These are phyloP conservation scores for Papilionanthe hybrid DNA, from an alignment of 116 monocot species.

Conservation along the genomic window DNA sequence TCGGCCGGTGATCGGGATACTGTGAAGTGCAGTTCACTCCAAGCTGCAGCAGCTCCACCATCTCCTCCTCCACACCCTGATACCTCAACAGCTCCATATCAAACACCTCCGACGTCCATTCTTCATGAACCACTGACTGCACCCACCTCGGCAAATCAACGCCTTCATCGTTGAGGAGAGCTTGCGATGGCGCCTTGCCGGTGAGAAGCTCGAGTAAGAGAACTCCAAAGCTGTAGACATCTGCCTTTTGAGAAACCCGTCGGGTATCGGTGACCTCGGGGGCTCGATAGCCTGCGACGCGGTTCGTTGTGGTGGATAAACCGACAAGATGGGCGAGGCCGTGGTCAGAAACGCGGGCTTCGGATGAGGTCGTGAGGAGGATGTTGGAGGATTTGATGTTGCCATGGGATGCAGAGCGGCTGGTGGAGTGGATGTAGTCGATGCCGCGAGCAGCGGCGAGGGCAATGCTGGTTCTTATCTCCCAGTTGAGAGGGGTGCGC, in stretches of 20 bases:
- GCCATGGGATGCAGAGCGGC: constrained; percentile 51
- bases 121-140: constrained; percentile 39
- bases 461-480: constrained; percentile 46
- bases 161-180: constrained; percentile 34
- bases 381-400: constrained; percentile 91
- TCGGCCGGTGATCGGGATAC: constrained; percentile 34
- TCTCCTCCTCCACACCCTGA: constrained; percentile 41
- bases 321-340: constrained; percentile 54
- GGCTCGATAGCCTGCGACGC: constrained; percentile 45
- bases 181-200: constrained; percentile 43
- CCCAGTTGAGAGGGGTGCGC: constrained; percentile 66
- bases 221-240: constrained; percentile 70
- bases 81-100: constrained; percentile 39
- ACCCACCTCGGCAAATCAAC: constrained; percentile 62
- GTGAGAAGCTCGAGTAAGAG: constrained; percentile 63
- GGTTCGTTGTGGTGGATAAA: constrained; percentile 22
- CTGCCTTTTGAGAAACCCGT: constrained; percentile 49
- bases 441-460: constrained; percentile 57
- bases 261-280: constrained; percentile 52
- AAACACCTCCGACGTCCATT: constrained; percentile 40
- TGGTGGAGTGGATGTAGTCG: constrained; percentile 66
- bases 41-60: constrained; percentile 45
- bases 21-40: constrained; percentile 39
- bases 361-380: constrained; percentile 41
- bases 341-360: constrained; percentile 69